Evolutionary conservation across 2,329 filamentous ascomycete genomes (phyloP), one percentile per base, ranked within the genome.

Genomic region (Fusarium sp.): DNA sequence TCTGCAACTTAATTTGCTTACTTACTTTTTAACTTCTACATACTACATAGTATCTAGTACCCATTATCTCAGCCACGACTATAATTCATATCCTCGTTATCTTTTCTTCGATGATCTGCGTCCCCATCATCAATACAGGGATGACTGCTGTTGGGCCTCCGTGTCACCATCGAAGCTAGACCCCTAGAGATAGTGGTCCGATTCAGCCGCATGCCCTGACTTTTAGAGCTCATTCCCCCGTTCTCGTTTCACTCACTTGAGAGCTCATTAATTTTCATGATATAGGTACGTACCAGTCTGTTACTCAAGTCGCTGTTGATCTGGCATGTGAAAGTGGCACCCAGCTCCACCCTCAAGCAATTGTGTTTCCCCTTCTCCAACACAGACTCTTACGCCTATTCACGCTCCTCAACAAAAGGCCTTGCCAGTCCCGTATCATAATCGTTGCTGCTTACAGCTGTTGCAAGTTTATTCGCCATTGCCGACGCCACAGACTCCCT

Each of bases 301-400:
- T 25, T 25, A 8, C 23, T 17, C 17, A 17, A 13, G 11, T 45
- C 59, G 56, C 53, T 65, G 57, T 51, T 61, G 50, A 60, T 65
- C 55, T 71, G 64, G 56, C 70, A 71, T 71, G 70, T 71, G 70
- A 71, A 69, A 71, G 68, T 67, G 68, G 61, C 50, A 46, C 48
- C 45, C 46, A 7, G 6, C 53, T 47, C 51, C 55, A 42, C 57
- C 52, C 44, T 41, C 53, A 49, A 43, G 35, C 42, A 37, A 48
- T 43, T 48, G 41, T 38, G 36, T 19, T 65, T 53, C 48, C 51
- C 32, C 49, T 42, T 29, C 38, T 41, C 48, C 49, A 59, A 43
- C 41, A 47, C 10, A 6, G 35, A 58, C 36, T 43, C 49, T 53
- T 53, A 49, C 47, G 42, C 43, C 51, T 27, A 50, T 32, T 53